Conservation (phyloP, 257 asterid species). For the Solanum pennellii region DNA sequence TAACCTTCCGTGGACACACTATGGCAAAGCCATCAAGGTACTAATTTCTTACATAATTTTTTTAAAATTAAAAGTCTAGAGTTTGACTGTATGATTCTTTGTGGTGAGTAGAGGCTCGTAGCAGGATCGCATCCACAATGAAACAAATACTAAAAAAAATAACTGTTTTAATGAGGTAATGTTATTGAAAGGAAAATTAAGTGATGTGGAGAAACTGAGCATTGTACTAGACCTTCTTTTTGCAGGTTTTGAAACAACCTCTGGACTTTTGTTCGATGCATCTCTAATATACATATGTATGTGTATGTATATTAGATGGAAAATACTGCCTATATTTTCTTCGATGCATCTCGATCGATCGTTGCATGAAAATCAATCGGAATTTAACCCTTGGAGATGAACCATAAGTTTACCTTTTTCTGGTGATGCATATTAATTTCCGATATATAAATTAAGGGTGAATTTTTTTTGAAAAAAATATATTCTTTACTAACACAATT, state of each 20-base stretch:
- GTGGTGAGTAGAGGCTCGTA: slow-evolving; percentile 39
- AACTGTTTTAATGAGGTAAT: slow-evolving; percentile 30
- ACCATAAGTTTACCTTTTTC: slow-evolving; percentile 12
- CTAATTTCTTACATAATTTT: neutral
- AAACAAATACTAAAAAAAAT: slow-evolving; percentile 22
- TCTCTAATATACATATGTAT: neutral
- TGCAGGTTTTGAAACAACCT: slow-evolving; percentile 85
- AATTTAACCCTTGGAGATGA: slow-evolving; percentile 80
- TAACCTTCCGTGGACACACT: slow-evolving; percentile 54
- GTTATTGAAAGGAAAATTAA: slow-evolving; percentile 18
- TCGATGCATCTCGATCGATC: slow-evolving; percentile 56
- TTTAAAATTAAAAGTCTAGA: neutral
- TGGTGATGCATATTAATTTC: too few species aligned
- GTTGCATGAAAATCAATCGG: slow-evolving; percentile 39
- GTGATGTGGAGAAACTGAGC: slow-evolving; percentile 53
- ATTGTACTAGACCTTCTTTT: slow-evolving; percentile 50
- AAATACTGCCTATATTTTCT: slow-evolving; percentile 53
- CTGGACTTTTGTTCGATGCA: slow-evolving; percentile 62
- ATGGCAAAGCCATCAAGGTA: slow-evolving; percentile 66
- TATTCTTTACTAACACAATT: neutral
- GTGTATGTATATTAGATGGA: slow-evolving; percentile 23
- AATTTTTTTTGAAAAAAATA: too few species aligned
- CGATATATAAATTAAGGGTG: neutral
- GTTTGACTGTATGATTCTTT: neutral
- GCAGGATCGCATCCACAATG: slow-evolving; percentile 36